Evolutionary conservation across 2,329 filamentous ascomycete genomes (phyloP), one percentile per base, ranked within the genome.

Genomic region (Diplodia seriata): DNA sequence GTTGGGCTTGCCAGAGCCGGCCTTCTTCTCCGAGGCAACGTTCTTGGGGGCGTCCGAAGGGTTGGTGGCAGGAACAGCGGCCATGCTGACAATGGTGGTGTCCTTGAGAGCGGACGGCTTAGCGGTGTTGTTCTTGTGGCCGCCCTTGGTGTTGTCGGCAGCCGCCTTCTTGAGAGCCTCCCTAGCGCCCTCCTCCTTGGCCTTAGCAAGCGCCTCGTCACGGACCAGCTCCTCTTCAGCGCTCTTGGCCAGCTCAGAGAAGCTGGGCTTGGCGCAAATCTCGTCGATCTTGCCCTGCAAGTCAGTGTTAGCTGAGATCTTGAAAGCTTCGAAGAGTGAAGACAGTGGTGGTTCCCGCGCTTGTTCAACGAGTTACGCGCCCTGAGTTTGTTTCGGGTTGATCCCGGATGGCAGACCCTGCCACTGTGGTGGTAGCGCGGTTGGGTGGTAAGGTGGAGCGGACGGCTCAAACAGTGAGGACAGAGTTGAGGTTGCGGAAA

Each of bases 1-100:
- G 33, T 66, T 53, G 14, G 64, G 51, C 18, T 68, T 66, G 33
- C n/a, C 31, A 9, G 38, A 57, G 26, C 31, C 36, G 11, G 43
- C 23, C 23, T 68, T 59, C 43, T 51, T 66, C 14, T 66, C 20
- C 23, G 61, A 20, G 33, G 9, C 9, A n/a, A 43, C 50, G 15
- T 15, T 14, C 67, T 68, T 68, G 26, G 26, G 4, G 12, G 54
- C 29, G n/a, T 8, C 53, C 18, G 36, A 23, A 8, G n/a, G 20
- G 33, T 68, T 61, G 12, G 54, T 49, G 51, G 43, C 43, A 15
- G 64, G 15, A 36, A 26, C 38, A 43, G 38, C 15, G 14, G 14
- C 15, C 14, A 15, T 18, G 20, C 56, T n/a, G 43, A n/a, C 43
- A 47, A n/a, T n/a, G 11, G 43, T n/a, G 11, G 43, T 47, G 15